These are phyloP conservation scores for Pezicula radicicola DNA, from an alignment of 2,329 filamentous ascomycete genomes.

Conservation along the genomic window DNA sequence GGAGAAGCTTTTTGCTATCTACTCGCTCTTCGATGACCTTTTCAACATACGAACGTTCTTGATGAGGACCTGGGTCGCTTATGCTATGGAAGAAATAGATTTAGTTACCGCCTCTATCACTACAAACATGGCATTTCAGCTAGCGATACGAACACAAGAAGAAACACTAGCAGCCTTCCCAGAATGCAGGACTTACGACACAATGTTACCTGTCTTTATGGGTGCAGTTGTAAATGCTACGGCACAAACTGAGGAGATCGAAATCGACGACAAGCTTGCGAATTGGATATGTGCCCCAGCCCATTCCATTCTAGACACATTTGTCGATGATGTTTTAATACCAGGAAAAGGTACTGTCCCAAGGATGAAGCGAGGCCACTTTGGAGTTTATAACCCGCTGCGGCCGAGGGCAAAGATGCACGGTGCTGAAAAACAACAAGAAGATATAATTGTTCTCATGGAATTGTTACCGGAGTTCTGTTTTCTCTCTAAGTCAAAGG, in stretches of 20 bases:
- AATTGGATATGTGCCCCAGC: constrained; percentile 2
- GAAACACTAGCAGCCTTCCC: background rate
- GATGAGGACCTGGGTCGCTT: constrained; percentile 1
- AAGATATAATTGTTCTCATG: background rate
- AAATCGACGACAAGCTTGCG: background rate
- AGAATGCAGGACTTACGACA: background rate
- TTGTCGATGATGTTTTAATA: constrained; percentile 1
- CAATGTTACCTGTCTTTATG: background rate
- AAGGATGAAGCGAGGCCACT: constrained; percentile 3
- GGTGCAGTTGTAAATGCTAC: background rate
- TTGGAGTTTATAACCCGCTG: constrained; percentile 6
- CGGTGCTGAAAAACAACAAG: background rate
- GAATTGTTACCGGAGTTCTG: background rate
- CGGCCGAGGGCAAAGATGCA: background rate
- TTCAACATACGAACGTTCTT: constrained; percentile 3
- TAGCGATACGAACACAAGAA: constrained; percentile 4
- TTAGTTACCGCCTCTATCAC: constrained; percentile 6
- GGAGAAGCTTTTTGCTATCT: constrained; percentile 8
- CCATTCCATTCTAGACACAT: constrained; percentile 1
- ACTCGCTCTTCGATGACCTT: constrained; percentile 10
- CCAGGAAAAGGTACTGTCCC: background rate
- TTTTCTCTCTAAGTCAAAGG: background rate
- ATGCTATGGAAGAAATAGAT: constrained; percentile 3
- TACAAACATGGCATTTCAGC: constrained; percentile 9
- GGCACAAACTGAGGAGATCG: background rate